Conservation (phyloP, 441 rosid species). For the Mallotus japonicus region DNA sequence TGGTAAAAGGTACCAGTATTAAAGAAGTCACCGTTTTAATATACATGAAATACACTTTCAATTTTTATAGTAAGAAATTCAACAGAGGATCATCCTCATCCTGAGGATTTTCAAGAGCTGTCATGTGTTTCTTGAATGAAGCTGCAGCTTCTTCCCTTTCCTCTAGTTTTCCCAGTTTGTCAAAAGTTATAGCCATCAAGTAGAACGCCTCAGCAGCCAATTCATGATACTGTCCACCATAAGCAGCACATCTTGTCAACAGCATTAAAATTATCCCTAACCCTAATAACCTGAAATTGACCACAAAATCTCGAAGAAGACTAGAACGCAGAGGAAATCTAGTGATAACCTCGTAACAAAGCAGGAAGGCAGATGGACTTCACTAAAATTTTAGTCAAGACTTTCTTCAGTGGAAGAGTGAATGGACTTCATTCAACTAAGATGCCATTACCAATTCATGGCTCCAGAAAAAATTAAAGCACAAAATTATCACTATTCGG, state of each 20-base stretch:
- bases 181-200: slow-evolving; percentile 62
- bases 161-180: slow-evolving; percentile 52
- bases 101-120: slow-evolving; percentile 68
- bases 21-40: neutral
- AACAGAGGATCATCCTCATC: slow-evolving; percentile 39
- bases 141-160: slow-evolving; percentile 85
- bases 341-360: neutral
- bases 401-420: neutral
- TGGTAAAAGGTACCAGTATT: neutral
- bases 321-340: neutral
- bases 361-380: neutral
- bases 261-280: neutral
- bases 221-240: slow-evolving; percentile 77
- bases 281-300: neutral
- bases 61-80: neutral
- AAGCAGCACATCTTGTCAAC: slow-evolving; percentile 14
- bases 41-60: neutral
- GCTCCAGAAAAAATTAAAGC: neutral
- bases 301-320: neutral
- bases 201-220: slow-evolving; percentile 85
- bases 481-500: neutral
- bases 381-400: neutral
- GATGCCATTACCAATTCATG: neutral
- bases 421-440: neutral
- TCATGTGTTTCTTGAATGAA: slow-evolving; percentile 63